Base-by-base conservation (phyloP, 1,284 basidiomycete genomes). In the Apiotrichum mycotoxinovorans region DNA sequence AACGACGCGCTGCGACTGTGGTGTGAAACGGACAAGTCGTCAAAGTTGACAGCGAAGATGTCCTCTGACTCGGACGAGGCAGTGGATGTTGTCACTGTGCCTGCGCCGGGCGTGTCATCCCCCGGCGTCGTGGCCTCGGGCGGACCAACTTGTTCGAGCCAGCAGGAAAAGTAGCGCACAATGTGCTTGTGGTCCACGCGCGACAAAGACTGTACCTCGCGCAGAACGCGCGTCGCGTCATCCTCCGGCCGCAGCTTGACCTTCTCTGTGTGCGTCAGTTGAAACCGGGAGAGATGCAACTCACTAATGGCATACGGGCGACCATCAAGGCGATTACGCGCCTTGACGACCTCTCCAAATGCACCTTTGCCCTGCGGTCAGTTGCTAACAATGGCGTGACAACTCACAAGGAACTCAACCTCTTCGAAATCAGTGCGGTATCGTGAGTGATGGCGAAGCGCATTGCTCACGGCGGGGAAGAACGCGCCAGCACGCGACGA, bases 281-380 rank as follows among this genome's bases (percentile, higher is more conserved):
- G 34, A 18, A n/a, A 12, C 4, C n/a, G 25, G 4, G 11, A 22
- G 17, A 11, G 11, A 1, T 3, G 8, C 23, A 73, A 80, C 72
- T 60, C 54, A 69, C 68, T 78, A 65, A 78, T 75, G 10, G 76
- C 76, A 51, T 75, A 78, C 7, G 69, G 70, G 17, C 71, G 63
- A 1, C 67, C 79, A 57, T 83, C 82, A 1, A 82, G 74, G 76
- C 86, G 89, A 71, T 97, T 94, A 52, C 87, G 81, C 1, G 92
- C 93, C 74, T 97, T 97, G 44, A 96, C 91, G 0, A 97, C 94
- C 23, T 89, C 88, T 0, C 93, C 92, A 72, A 94, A 98, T 0
- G 88, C 92, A 1, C 93, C 93, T 71, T 88, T 89, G 1, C 94
- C 93, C 87, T 90, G 60, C 3, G 25, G 47, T 45, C 34, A 44